Conservation (phyloP, 768 basidiomycete species). For the Clathrus columnatus region DNA sequence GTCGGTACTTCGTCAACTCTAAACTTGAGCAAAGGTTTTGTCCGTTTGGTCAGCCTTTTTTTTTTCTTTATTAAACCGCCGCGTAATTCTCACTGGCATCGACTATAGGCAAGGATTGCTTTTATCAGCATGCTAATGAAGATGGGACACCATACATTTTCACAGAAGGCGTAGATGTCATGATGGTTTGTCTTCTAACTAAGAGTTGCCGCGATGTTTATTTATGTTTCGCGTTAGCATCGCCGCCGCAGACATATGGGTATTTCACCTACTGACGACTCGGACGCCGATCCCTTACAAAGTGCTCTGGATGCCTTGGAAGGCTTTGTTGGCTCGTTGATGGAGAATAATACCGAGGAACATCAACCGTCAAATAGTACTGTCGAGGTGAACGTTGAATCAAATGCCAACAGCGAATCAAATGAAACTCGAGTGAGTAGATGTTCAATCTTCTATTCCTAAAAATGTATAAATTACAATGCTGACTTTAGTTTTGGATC, state of each 20-base stretch:
- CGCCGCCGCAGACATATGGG: not conserved
- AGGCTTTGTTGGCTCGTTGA: not conserved
- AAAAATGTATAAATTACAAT: not conserved
- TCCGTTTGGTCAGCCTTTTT: conserved; percentile 41
- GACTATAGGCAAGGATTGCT: conserved; percentile 57
- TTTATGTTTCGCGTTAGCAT: too few species aligned
- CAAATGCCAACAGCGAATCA: not conserved
- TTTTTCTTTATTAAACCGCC: too few species aligned
- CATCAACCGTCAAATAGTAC: not conserved
- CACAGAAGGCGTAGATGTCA: conserved; percentile 41
- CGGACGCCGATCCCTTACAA: conserved; percentile 1
- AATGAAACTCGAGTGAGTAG: not conserved
- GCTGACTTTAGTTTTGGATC: not conserved
- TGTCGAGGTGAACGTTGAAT: not conserved
- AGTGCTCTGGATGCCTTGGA: conserved; percentile 5
- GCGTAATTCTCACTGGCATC: too few species aligned
- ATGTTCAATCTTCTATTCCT: not conserved
- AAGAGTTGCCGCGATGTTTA: too few species aligned
- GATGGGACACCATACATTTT: conserved; percentile 60
- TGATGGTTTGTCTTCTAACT: conserved; percentile 44
- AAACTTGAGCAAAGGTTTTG: conserved; percentile 43
- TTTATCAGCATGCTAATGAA: conserved; percentile 60
- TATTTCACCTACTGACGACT: not conserved
- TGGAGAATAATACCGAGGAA: not conserved
- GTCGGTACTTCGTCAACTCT: conserved; percentile 62